These are phyloP conservation scores for Neonectria punicea DNA, from an alignment of 2,329 filamentous ascomycete genomes.

Conservation along the genomic window DNA sequence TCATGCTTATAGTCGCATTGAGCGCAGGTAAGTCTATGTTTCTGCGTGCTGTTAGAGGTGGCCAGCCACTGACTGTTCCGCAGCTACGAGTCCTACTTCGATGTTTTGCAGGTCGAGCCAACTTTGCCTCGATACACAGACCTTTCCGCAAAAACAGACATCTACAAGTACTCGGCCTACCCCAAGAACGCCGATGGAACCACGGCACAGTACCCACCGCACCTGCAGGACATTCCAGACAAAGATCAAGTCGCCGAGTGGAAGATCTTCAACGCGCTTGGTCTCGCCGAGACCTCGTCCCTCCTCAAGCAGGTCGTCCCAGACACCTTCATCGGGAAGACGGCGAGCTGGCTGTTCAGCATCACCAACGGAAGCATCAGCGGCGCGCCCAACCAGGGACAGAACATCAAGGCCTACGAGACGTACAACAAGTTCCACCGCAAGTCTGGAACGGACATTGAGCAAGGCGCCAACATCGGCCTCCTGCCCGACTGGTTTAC, in stretches of 20 bases:
- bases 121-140: constrained; percentile 46
- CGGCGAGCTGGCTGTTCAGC: constrained; percentile 44
- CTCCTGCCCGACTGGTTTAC: constrained; percentile 54
- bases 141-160: constrained; percentile 44
- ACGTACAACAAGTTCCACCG: constrained; percentile 49
- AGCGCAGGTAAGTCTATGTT: constrained; percentile 44
- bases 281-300: constrained; percentile 44
- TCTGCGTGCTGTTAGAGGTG: not conserved
- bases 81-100: constrained; percentile 49
- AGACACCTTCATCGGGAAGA: constrained; percentile 45
- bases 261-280: constrained; percentile 47
- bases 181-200: constrained; percentile 42
- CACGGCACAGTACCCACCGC: constrained; percentile 44
- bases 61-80: not conserved
- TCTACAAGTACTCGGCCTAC: constrained; percentile 43
- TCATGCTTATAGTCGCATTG: constrained; percentile 48
- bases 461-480: constrained; percentile 47
- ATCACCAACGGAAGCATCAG: constrained; percentile 39
- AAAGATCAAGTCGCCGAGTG: constrained; percentile 39
- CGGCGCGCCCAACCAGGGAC: constrained; percentile 43
- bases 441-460: constrained; percentile 50
- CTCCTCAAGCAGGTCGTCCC: constrained; percentile 48
- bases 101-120: constrained; percentile 48
- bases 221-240: constrained; percentile 44
- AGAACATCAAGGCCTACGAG: constrained; percentile 45